Evolutionary conservation across 768 basidiomycete species (phyloP).

Genomic region (Chalciporus pseudorubinellus): DNA sequence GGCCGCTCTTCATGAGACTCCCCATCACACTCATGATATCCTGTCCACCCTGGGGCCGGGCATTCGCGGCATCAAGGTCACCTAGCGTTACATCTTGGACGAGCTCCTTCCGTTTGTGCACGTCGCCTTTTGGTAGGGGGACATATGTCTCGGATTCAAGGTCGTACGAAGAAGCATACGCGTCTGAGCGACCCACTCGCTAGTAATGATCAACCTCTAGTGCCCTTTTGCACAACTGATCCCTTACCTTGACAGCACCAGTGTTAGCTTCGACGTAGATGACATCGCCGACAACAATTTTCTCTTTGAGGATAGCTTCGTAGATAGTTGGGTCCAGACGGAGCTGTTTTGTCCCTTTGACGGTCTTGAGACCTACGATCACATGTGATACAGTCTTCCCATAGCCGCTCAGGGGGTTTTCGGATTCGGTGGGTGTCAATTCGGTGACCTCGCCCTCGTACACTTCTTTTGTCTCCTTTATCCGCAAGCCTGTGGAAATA

Average conservation of each 20-base stretch:
- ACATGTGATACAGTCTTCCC: constrained; percentile 99
- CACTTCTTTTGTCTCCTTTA: constrained; percentile 99
- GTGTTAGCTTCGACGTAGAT: constrained; percentile 93
- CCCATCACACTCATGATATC: constrained; percentile 99
- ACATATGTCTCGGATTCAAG: constrained; percentile 99
- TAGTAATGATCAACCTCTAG: constrained; percentile 30
- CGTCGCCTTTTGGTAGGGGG: constrained; percentile 93
- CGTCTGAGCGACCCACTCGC: constrained; percentile 95
- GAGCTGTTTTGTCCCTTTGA: constrained; percentile 89
- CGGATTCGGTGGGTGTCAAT: constrained; percentile 91
- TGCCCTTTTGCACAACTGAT: background rate
- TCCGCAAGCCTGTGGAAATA: constrained; percentile 63
- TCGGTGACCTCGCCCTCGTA: constrained; percentile 99
- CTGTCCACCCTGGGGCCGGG: constrained; percentile 92
- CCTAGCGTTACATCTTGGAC: constrained; percentile 95
- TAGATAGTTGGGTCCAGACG: constrained; percentile 94
- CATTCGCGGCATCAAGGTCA: constrained; percentile 95
- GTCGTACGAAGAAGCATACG: constrained; percentile 96
- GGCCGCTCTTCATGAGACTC: constrained; percentile 82
- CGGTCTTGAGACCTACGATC: constrained; percentile 92
- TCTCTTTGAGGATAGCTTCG: constrained; percentile 96
- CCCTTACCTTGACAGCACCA: constrained; percentile 87
- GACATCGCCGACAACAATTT: constrained; percentile 94
- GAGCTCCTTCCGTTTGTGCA: constrained; percentile 93
- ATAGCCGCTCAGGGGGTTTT: constrained; percentile 96